Evolutionary conservation across 73 alveolate species (phyloP).

Genomic region (Chromera velia): DNA sequence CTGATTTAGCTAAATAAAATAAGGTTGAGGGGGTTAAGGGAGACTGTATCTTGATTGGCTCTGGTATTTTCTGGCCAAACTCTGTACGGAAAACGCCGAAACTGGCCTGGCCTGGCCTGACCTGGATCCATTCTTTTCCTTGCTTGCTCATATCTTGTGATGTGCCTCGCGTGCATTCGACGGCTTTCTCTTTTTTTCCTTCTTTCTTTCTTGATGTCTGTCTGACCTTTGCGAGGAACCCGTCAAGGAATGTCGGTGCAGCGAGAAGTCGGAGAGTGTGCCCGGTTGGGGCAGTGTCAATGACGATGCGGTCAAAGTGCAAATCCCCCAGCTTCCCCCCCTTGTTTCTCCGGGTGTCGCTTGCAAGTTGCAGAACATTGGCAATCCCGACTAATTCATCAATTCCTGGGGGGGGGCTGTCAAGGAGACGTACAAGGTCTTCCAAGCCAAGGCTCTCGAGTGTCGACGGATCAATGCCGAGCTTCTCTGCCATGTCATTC

Average conservation of each 20-base stretch:
- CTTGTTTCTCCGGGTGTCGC: slow-evolving; percentile 9
- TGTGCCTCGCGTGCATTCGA: too few relatives aligned
- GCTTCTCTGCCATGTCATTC: not conserved
- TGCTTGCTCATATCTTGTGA: too few relatives aligned
- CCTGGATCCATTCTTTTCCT: too few relatives aligned
- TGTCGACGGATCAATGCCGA: not conserved
- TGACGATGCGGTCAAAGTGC: slow-evolving; percentile 51
- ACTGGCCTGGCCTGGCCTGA: too few relatives aligned
- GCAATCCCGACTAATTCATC: slow-evolving; percentile 87
- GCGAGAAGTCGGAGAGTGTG: slow-evolving; percentile 41
- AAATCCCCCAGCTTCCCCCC: not conserved
- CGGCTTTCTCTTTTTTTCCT: too few relatives aligned
- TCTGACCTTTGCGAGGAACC: not conserved
- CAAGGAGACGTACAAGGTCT: not conserved
- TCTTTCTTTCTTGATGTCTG: too few relatives aligned
- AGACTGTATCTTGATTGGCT: too few relatives aligned
- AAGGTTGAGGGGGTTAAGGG: too few relatives aligned
- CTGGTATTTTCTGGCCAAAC: too few relatives aligned
- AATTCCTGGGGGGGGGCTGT: slow-evolving; percentile 68
- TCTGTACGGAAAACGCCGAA: too few relatives aligned
- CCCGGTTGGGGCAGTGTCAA: slow-evolving; percentile 76
- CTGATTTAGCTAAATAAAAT: too few relatives aligned
- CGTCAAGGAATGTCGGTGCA: not conserved
- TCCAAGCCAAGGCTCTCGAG: not conserved
- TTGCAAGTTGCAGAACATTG: slow-evolving; percentile 67